phyloP scores from a whole-genome alignment of 345 rosid genomes.

The Hevea brasiliensis region DNA sequence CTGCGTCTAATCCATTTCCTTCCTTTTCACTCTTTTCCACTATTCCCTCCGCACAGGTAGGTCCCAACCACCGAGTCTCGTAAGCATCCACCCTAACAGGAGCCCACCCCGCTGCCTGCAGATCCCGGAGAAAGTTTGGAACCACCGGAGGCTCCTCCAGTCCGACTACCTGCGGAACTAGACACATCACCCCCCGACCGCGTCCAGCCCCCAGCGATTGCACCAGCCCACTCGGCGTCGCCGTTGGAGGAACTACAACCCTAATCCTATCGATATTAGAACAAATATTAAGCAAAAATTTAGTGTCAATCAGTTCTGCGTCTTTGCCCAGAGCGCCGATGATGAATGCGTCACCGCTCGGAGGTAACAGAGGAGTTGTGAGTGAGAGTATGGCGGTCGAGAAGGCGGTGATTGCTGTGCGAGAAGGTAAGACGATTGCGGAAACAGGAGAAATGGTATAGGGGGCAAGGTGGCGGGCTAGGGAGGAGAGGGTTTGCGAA shows the following conservation, averaged over 20 bases:
- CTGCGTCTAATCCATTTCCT: constrained; percentile 32
- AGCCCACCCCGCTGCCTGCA: constrained; percentile 44
- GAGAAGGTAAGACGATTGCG: constrained; percentile 56
- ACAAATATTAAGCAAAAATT: constrained; percentile 37
- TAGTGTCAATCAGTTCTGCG: constrained; percentile 39
- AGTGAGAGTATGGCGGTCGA: constrained; percentile 29
- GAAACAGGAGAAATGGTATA: constrained; percentile 40
- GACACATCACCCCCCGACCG: constrained; percentile 46
- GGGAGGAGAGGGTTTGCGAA: constrained; percentile 33
- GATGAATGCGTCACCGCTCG: constrained; percentile 27
- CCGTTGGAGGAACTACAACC: constrained; percentile 37
- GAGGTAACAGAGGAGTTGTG: constrained; percentile 33
- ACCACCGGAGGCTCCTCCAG: constrained; percentile 60
- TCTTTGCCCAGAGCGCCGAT: constrained; percentile 55
- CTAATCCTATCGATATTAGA: constrained; percentile 16
- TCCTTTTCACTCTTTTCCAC: constrained; percentile 28
- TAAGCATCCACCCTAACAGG: constrained; percentile 51
- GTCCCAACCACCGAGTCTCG: constrained; percentile 62
- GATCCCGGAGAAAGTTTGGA: constrained; percentile 42
- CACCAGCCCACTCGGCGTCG: constrained; percentile 47
- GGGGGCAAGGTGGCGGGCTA: constrained; percentile 37
- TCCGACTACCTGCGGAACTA: constrained; percentile 51
- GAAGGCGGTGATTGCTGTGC: constrained; percentile 47
- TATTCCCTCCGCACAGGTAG: constrained; percentile 38
- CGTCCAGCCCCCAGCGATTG: constrained; percentile 42